A percentile compares a stretch with the other conserved stretches of the same genome.
Conservation (phyloP, 345 rosid species). For the Eucalyptus decipiens region DNA sequence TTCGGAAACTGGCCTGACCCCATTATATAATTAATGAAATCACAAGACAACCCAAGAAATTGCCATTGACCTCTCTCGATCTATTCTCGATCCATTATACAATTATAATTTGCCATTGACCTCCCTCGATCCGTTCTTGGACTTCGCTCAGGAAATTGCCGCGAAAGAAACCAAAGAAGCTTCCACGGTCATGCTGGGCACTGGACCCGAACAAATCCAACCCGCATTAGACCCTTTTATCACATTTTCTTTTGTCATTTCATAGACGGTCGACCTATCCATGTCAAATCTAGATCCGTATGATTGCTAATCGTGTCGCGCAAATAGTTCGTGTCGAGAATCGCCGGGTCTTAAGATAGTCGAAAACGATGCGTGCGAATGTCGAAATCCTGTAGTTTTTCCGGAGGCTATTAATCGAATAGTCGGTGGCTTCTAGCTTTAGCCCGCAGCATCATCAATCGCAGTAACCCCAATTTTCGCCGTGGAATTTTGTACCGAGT, state of each 20-base stretch:
- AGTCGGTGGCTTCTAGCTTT: background rate
- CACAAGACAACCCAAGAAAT: background rate
- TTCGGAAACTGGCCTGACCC: background rate
- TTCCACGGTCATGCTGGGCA: background rate
- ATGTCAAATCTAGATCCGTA: background rate
- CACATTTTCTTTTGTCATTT: background rate
- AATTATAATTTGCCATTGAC: background rate
- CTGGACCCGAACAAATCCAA: too few relatives aligned
- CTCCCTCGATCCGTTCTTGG: background rate
- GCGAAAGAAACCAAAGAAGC: background rate
- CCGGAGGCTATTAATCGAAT: background rate
- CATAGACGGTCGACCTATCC: background rate
- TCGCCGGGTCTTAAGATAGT: fast-evolving
- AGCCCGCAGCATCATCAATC: background rate
- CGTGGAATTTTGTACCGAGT: background rate
- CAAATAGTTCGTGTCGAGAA: background rate
- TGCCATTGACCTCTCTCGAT: background rate
- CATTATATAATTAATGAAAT: background rate
- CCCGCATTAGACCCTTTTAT: background rate
- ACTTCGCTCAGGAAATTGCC: background rate
- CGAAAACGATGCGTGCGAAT: background rate
- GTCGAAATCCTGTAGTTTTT: background rate
- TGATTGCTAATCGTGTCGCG: background rate
- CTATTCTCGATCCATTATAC: background rate
- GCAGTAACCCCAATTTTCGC: background rate